Percentiles rank a stretch among this genome's conserved stretches.
Conservation (phyloP, 805 yeast genomes). For the Candida peoriensis region DNA sequence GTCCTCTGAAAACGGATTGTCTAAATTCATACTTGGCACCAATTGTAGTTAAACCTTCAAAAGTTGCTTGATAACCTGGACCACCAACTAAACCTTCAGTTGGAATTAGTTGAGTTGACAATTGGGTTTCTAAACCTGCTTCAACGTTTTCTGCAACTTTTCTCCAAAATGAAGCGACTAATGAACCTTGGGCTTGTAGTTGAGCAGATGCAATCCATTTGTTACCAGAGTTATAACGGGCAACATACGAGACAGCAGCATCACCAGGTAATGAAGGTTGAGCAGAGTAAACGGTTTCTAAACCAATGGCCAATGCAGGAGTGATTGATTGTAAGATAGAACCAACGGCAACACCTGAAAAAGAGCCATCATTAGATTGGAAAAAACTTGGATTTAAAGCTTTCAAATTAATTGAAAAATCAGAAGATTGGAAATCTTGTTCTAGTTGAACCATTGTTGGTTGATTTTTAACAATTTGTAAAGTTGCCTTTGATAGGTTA, state of each 20-base stretch:
- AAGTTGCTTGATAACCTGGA: constrained; percentile 75
- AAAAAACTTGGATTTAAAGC: constrained; percentile 85
- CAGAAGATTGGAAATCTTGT: constrained; percentile 90
- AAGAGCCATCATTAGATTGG: constrained; percentile 52
- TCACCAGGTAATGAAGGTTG: constrained; percentile 80
- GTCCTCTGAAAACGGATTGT: constrained; percentile 93
- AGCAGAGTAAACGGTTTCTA: constrained; percentile 85
- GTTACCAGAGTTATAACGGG: constrained; percentile 80
- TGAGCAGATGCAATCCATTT: constrained; percentile 90
- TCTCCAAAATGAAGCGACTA: constrained; percentile 90
- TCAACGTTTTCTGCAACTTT: constrained; percentile 89
- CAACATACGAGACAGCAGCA: constrained; percentile 83
- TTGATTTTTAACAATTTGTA: constrained; percentile 84
- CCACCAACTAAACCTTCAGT: constrained; percentile 69
- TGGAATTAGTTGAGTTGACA: constrained; percentile 73
- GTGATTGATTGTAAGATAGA: constrained; percentile 88
- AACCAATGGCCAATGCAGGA: constrained; percentile 77
- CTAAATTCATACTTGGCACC: constrained; percentile 99
- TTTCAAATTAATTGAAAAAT: constrained; percentile 85
- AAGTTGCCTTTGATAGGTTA: constrained; percentile 74
- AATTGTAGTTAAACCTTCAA: constrained; percentile 87
- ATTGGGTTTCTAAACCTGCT: constrained; percentile 86
- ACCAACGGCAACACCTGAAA: constrained; percentile 90
- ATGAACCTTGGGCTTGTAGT: constrained; percentile 86
- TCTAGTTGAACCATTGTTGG: constrained; percentile 94